phyloP scores from a whole-genome alignment of 768 basidiomycete genomes.

The Thelephora aurantiotincta region DNA sequence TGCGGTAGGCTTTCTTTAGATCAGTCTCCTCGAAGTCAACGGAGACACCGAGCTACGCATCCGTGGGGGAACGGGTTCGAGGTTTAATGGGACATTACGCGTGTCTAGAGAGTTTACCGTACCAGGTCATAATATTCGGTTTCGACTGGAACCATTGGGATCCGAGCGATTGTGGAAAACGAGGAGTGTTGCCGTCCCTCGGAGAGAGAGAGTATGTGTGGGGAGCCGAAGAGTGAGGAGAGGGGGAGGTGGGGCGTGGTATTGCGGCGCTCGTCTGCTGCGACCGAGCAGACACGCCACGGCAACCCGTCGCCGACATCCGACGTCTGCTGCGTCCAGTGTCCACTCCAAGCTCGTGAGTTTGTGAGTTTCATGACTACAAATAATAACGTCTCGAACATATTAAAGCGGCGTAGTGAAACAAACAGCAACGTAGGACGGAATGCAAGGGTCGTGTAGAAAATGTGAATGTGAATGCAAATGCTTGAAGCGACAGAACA shows the following conservation, averaged over 20 bases:
- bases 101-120: constrained; percentile 13
- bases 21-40: constrained; percentile 66
- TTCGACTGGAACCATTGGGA: constrained; percentile 70
- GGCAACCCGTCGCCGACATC: neutral
- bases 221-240: constrained; percentile 1
- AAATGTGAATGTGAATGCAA: too few species aligned
- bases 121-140: constrained; percentile 85
- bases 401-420: too few species aligned
- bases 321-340: too few species aligned
- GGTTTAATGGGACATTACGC: neutral
- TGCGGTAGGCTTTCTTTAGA: constrained; percentile 91
- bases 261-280: constrained; percentile 1
- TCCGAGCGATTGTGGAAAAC: neutral
- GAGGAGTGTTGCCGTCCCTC: constrained; percentile 1
- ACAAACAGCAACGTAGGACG: too few species aligned
- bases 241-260: constrained; percentile 5
- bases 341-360: too few species aligned
- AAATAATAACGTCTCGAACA: too few species aligned
- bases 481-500: too few species aligned
- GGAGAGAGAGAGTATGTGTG: constrained; percentile 3
- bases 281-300: constrained; percentile 3
- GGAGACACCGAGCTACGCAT: constrained; percentile 47
- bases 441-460: too few species aligned
- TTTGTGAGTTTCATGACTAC: too few species aligned
- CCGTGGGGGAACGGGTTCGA: constrained; percentile 1